These are phyloP conservation scores for Xylaria sp. DNA, from an alignment of 2,329 filamentous ascomycete species.

Conservation along the genomic window DNA sequence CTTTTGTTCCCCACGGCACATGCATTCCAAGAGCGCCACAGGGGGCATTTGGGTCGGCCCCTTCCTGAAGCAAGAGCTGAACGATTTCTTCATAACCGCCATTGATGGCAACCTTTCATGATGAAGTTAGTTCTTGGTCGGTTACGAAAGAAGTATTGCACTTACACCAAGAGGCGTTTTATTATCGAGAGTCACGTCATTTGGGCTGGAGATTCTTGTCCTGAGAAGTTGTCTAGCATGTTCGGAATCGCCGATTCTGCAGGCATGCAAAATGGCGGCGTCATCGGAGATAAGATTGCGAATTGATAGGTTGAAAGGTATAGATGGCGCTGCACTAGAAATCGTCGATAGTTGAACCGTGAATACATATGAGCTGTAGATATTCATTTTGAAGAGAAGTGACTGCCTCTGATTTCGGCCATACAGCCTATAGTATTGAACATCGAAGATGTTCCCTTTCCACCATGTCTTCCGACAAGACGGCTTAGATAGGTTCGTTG, in stretches of 20 bases:
- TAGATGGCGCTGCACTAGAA: neutral
- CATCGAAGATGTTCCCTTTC: neutral
- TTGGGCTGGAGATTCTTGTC: neutral
- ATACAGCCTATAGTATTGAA: neutral
- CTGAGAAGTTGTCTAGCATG: slow-evolving; percentile 4
- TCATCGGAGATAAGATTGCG: neutral
- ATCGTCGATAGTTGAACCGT: slow-evolving; percentile 1
- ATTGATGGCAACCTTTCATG: slow-evolving; percentile 1
- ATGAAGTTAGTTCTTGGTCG: neutral
- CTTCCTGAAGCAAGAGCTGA: slow-evolving; percentile 6
- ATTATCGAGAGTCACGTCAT: slow-evolving; percentile 5
- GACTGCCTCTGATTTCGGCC: slow-evolving; percentile 4
- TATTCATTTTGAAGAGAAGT: slow-evolving; percentile 4
- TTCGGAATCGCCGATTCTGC: neutral
- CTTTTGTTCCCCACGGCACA: neutral
- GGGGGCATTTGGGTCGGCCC: slow-evolving; percentile 5
- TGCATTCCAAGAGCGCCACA: slow-evolving; percentile 3
- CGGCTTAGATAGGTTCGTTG: neutral
- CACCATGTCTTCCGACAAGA: slow-evolving; percentile 1
- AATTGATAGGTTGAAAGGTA: slow-evolving; percentile 11
- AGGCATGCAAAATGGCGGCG: neutral
- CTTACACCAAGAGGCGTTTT: slow-evolving; percentile 12
- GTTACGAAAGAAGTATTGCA: neutral
- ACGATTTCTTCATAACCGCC: slow-evolving; percentile 9
- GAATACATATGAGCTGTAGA: neutral